Evolutionary conservation across 768 basidiomycete species (phyloP).

Genomic region (Russula brevipes): DNA sequence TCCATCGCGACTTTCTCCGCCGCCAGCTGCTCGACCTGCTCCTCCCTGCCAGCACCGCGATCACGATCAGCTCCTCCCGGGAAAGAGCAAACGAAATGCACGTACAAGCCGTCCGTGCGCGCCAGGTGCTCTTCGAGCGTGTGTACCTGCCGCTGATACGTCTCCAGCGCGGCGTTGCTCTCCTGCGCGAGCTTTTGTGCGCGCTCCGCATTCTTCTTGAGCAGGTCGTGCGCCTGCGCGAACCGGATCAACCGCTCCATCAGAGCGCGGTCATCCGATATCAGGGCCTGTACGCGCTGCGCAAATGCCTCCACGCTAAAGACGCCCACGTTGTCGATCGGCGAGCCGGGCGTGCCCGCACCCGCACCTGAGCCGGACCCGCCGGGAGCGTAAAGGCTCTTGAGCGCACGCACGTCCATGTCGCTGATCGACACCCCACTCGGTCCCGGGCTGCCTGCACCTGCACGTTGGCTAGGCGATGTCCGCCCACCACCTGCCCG

Average conservation of each 20-base stretch:
- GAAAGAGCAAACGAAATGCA: constrained; percentile 46
- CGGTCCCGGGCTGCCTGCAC: constrained; percentile 38
- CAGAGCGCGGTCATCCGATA: constrained; percentile 76
- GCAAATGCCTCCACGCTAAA: constrained; percentile 78
- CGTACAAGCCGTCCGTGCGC: constrained; percentile 45
- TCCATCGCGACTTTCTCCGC: constrained; percentile 69
- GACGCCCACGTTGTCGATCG: constrained; percentile 30
- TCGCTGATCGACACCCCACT: constrained; percentile 59
- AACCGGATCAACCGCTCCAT: constrained; percentile 81
- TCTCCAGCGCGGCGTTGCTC: constrained; percentile 71
- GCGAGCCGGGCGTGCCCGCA: constrained; percentile 23
- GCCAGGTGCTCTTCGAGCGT: constrained; percentile 72
- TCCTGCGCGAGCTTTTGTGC: constrained; percentile 89
- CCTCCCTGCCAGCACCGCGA: constrained; percentile 42
- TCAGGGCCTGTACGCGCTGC: constrained; percentile 69
- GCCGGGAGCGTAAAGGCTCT: constrained; percentile 60
- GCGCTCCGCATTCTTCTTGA: constrained; percentile 89
- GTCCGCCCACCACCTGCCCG: constrained; percentile 34
- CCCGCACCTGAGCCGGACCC: background rate
- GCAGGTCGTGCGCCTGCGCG: constrained; percentile 82
- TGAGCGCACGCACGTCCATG: constrained; percentile 82
- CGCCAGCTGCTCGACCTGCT: constrained; percentile 59
- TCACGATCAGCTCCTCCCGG: background rate
- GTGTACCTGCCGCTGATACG: constrained; percentile 84
- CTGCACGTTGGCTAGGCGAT: constrained; percentile 26